Conservation (phyloP, 805 yeast genomes). For the Candida awuae region DNA sequence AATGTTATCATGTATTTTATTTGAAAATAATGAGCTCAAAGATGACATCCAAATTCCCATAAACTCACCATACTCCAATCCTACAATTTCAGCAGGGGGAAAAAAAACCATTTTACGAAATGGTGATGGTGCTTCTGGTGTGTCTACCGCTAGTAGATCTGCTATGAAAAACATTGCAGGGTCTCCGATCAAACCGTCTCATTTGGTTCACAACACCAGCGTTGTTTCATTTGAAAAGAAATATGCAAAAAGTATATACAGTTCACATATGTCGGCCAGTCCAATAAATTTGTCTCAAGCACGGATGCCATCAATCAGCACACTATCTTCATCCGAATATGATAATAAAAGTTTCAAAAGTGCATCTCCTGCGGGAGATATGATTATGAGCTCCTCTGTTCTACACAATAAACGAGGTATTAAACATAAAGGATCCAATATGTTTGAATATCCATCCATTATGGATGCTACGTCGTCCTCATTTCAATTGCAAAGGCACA, state of each 20-base stretch:
- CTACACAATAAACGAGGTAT: slow-evolving; percentile 24
- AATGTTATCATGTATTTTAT: slow-evolving; percentile 69
- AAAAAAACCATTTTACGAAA: slow-evolving; percentile 2
- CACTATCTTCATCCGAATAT: slow-evolving; percentile 20
- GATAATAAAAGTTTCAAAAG: slow-evolving; percentile 18
- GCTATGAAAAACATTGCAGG: too few relatives aligned
- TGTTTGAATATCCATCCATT: slow-evolving; percentile 1
- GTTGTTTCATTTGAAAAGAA: slow-evolving; percentile 15
- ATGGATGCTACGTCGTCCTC: not conserved
- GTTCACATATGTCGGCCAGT: slow-evolving; percentile 1
- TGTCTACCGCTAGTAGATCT: too few relatives aligned
- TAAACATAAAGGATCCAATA: slow-evolving; percentile 10
- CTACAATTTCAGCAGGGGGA: slow-evolving; percentile 1
- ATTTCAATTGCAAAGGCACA: slow-evolving; percentile 6
- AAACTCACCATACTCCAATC: slow-evolving; percentile 35
- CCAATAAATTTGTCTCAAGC: slow-evolving; percentile 8
- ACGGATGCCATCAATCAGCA: slow-evolving; percentile 20
- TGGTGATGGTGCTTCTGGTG: not conserved
- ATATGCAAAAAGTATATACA: slow-evolving; percentile 11
- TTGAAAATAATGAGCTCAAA: slow-evolving; percentile 32
- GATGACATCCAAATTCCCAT: slow-evolving; percentile 33
- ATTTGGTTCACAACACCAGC: slow-evolving; percentile 4
- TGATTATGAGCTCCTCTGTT: slow-evolving; percentile 15
- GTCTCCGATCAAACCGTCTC: too few relatives aligned
- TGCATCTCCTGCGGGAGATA: slow-evolving; percentile 21